Evolutionary conservation across 2,329 filamentous ascomycete genomes (phyloP).

Genomic region (Arachnomyces sp.): DNA sequence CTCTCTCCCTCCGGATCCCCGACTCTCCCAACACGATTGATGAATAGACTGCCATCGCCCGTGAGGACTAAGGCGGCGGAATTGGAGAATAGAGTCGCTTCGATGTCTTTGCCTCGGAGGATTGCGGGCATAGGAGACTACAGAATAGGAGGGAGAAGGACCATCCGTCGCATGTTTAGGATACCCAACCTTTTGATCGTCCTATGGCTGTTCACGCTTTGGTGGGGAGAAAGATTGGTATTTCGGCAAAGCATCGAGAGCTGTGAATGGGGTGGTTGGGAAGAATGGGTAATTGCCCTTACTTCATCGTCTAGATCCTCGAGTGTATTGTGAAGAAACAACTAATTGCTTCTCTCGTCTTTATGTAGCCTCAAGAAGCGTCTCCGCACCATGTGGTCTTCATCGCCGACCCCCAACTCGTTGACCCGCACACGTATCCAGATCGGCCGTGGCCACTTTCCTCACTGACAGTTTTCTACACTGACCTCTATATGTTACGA

Average conservation of each 20-base stretch:
- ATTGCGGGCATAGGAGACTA: constrained; percentile 13
- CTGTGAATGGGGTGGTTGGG: constrained; percentile 83
- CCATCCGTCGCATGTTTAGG: constrained; percentile 19
- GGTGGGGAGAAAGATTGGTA: constrained; percentile 77
- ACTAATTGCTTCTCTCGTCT: constrained; percentile 13
- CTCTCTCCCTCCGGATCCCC: too few relatives aligned
- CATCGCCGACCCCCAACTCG: constrained; percentile 83
- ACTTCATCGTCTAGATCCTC: constrained; percentile 1
- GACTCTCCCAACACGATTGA: constrained; percentile 5
- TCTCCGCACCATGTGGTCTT: constrained; percentile 77
- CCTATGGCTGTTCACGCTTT: constrained; percentile 68
- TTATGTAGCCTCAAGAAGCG: constrained; percentile 61
- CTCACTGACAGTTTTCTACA: constrained; percentile 60
- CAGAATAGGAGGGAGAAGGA: constrained; percentile 10
- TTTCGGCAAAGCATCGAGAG: constrained; percentile 63
- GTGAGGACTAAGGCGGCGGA: neutral
- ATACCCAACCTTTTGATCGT: constrained; percentile 60
- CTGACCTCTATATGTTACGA: constrained; percentile 82
- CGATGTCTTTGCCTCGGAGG: constrained; percentile 3
- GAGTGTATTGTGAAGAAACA: constrained; percentile 8
- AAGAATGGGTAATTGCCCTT: constrained; percentile 66
- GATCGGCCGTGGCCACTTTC: constrained; percentile 70
- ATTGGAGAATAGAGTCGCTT: neutral
- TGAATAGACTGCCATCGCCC: neutral
- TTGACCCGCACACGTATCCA: constrained; percentile 91